Evolutionary conservation across 2,329 filamentous ascomycete species (phyloP).

Genomic region (Fusarium lyarnte): DNA sequence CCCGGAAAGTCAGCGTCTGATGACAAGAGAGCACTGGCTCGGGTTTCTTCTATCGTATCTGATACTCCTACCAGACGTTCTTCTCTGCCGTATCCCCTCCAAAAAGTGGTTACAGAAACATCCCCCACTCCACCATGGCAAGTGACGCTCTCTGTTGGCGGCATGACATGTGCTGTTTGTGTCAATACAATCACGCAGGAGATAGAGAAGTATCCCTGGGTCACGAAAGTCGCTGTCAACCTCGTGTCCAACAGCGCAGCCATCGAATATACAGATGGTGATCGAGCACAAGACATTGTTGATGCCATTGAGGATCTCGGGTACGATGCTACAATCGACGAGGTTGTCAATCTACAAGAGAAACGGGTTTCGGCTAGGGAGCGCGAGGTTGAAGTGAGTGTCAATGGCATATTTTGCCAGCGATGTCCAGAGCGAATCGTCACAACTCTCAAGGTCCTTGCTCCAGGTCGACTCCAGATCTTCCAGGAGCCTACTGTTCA

Average conservation of each 20-base stretch:
- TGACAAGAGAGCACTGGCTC: slow-evolving; percentile 15
- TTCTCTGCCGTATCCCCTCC: slow-evolving; percentile 28
- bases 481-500: slow-evolving; percentile 65
- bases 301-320: slow-evolving; percentile 70
- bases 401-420: slow-evolving; percentile 79
- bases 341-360: slow-evolving; percentile 55
- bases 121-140: slow-evolving; percentile 51
- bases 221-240: slow-evolving; percentile 68
- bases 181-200: slow-evolving; percentile 69
- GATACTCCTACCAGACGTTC: slow-evolving; percentile 11
- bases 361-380: slow-evolving; percentile 51
- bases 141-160: slow-evolving; percentile 68
- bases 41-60: slow-evolving; percentile 12
- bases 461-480: slow-evolving; percentile 60
- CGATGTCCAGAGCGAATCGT: slow-evolving; percentile 72
- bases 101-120: slow-evolving; percentile 34
- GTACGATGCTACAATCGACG: slow-evolving; percentile 70
- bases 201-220: slow-evolving; percentile 64
- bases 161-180: slow-evolving; percentile 80
- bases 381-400: slow-evolving; percentile 70
- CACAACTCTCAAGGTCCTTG: slow-evolving; percentile 63
- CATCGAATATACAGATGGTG: slow-evolving; percentile 60
- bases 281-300: slow-evolving; percentile 48
- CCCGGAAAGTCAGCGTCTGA: not conserved
- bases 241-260: slow-evolving; percentile 74